Evolutionary conservation across 495 filamentous ascomycete species (phyloP).

Genomic region (Parmelia sp.): DNA sequence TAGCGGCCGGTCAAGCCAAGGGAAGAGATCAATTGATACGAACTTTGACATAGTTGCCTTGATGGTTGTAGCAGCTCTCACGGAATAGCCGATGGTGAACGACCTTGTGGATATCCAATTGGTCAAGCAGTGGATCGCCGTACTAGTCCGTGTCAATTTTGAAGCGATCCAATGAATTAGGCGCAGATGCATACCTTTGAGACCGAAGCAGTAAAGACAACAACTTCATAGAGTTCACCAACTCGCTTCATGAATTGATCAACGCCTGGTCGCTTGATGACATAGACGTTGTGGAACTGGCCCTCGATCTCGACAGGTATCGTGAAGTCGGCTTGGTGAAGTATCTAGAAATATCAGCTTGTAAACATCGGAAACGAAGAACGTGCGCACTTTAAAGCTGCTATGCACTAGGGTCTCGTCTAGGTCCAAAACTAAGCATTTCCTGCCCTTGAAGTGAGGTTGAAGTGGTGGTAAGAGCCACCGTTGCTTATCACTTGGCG

Average conservation of each 20-base stretch:
- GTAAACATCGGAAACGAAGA: background rate
- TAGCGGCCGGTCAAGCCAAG: constrained; percentile 7
- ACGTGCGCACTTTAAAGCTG: constrained; percentile 81
- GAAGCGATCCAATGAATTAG: background rate
- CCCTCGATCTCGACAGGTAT: constrained; percentile 99
- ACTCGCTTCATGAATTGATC: constrained; percentile 99
- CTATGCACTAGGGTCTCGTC: constrained; percentile 99
- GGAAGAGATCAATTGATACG: constrained; percentile 18
- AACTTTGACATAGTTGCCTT: constrained; percentile 97
- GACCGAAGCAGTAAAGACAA: constrained; percentile 97
- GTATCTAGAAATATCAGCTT: constrained; percentile 56
- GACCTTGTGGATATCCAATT: constrained; percentile 94
- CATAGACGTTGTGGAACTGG: constrained; percentile 98
- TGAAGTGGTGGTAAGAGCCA: constrained; percentile 74
- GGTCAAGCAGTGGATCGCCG: constrained; percentile 91
- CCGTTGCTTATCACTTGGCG: constrained; percentile 49
- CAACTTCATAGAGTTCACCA: constrained; percentile 95
- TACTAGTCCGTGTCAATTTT: constrained; percentile 54
- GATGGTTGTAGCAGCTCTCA: constrained; percentile 98
- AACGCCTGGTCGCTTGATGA: constrained; percentile 95
- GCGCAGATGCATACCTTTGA: constrained; percentile 66
- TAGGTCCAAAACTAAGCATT: constrained; percentile 91
- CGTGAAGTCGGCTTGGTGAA: constrained; percentile 97
- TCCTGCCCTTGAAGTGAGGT: constrained; percentile 73
- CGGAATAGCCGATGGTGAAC: constrained; percentile 95